Evolutionary conservation across 345 rosid genomes (phyloP).

Genomic region (Syzygium aqueum): DNA sequence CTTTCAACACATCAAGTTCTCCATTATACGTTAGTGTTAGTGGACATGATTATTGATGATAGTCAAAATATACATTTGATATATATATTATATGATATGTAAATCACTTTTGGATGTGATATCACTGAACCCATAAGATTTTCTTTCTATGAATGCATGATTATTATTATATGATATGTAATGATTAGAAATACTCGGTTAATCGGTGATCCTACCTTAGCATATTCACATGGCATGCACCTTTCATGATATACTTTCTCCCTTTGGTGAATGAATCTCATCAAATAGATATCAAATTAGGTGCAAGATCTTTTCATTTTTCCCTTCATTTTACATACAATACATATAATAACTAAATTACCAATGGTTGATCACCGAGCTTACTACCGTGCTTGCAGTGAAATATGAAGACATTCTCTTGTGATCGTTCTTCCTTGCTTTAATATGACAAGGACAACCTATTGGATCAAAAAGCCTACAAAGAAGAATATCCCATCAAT

Average conservation of each 20-base stretch:
- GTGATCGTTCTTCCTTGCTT: background rate
- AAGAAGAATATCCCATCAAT: background rate
- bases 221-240: background rate
- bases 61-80: background rate
- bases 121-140: background rate
- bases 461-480: background rate
- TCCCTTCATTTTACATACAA: background rate
- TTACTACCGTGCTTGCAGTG: background rate
- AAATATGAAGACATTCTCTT: background rate
- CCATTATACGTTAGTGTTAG: background rate
- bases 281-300: background rate
- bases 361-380: background rate
- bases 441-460: background rate
- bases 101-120: background rate
- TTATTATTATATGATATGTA: background rate
- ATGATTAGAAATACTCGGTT: background rate
- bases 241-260: background rate
- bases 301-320: background rate
- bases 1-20: background rate
- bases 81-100: too few species aligned
- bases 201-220: background rate
- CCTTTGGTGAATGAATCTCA: background rate
- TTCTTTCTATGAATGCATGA: background rate
- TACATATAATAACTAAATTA: background rate
- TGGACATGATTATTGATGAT: background rate